Evolutionary conservation across 2,329 filamentous ascomycete genomes (phyloP).

Genomic region (Ascochyta clinopodiicola): DNA sequence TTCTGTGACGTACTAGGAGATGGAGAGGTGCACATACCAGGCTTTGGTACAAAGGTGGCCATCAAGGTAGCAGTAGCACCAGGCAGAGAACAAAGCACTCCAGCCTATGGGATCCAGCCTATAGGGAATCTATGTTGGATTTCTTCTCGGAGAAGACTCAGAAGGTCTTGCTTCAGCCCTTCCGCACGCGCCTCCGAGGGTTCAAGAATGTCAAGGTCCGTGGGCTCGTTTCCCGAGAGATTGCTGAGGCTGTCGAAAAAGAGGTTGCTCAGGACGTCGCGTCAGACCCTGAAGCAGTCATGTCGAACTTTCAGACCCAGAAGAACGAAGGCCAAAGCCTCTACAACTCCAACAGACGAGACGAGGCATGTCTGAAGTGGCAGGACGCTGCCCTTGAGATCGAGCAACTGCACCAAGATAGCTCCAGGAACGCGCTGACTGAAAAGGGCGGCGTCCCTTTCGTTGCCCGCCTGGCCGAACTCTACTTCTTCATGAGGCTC

Average conservation of each 20-base stretch:
- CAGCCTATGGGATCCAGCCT: slow-evolving; percentile 7
- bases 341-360: slow-evolving; percentile 4
- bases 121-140: slow-evolving; percentile 6
- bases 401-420: slow-evolving; percentile 9
- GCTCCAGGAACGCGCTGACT: slow-evolving; percentile 18
- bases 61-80: slow-evolving; percentile 20
- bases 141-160: slow-evolving; percentile 29
- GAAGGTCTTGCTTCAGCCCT: slow-evolving; percentile 21
- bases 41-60: slow-evolving; percentile 4
- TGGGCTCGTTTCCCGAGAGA: slow-evolving; percentile 11
- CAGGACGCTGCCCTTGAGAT: slow-evolving; percentile 20
- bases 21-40: slow-evolving; percentile 6
- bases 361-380: slow-evolving; percentile 16
- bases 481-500: slow-evolving; percentile 26
- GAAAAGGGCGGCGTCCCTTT: slow-evolving; percentile 17
- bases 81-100: background rate
- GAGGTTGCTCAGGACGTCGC: slow-evolving; percentile 17
- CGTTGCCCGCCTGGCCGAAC: slow-evolving; percentile 16
- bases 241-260: slow-evolving; percentile 15
- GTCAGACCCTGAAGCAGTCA: slow-evolving; percentile 13
- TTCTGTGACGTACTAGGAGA: slow-evolving; percentile 21
- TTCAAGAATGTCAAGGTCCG: slow-evolving; percentile 15
- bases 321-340: slow-evolving; percentile 21
- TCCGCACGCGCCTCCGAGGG: slow-evolving; percentile 20
- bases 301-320: slow-evolving; percentile 10